Evolutionary conservation across 441 rosid genomes (phyloP).

Genomic region (Brassica hybrid): DNA sequence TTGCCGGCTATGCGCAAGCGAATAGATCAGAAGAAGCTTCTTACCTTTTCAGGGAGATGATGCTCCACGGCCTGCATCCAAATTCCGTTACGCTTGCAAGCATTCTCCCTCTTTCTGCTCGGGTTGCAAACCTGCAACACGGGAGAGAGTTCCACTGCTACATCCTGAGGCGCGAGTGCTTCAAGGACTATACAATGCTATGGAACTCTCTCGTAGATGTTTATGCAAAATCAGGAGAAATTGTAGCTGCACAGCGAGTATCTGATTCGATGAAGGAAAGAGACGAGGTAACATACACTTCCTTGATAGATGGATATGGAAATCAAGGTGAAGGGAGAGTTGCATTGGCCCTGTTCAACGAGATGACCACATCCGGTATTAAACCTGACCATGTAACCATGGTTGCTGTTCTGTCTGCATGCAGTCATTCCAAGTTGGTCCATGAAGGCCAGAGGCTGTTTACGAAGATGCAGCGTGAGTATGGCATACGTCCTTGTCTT

Average conservation of each 20-base stretch:
- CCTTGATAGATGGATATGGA: constrained; percentile 80
- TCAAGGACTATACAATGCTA: constrained; percentile 52
- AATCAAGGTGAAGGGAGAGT: constrained; percentile 65
- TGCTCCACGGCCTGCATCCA: constrained; percentile 64
- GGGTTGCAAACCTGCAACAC: constrained; percentile 71
- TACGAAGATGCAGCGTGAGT: constrained; percentile 50
- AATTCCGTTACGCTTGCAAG: constrained; percentile 74
- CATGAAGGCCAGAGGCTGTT: constrained; percentile 61
- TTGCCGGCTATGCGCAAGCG: constrained; percentile 63
- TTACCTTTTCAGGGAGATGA: constrained; percentile 62
- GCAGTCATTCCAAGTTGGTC: constrained; percentile 79
- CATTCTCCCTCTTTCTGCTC: constrained; percentile 81
- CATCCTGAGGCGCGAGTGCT: constrained; percentile 54
- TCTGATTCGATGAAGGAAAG: constrained; percentile 56
- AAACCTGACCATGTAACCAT: constrained; percentile 77
- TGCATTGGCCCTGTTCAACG: constrained; percentile 59
- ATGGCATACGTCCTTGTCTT: constrained; percentile 53
- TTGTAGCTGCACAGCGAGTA: constrained; percentile 59
- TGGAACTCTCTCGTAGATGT: constrained; percentile 82
- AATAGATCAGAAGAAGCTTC: constrained; percentile 70
- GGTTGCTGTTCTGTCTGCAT: constrained; percentile 82
- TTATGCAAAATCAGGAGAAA: constrained; percentile 81
- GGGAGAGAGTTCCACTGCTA: constrained; percentile 87
- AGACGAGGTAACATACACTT: constrained; percentile 83
- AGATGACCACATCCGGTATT: constrained; percentile 56